Evolutionary conservation across 371 early-diverging fungal genomes (phyloP).

Genomic region (Syncephalastrum racemosum): DNA sequence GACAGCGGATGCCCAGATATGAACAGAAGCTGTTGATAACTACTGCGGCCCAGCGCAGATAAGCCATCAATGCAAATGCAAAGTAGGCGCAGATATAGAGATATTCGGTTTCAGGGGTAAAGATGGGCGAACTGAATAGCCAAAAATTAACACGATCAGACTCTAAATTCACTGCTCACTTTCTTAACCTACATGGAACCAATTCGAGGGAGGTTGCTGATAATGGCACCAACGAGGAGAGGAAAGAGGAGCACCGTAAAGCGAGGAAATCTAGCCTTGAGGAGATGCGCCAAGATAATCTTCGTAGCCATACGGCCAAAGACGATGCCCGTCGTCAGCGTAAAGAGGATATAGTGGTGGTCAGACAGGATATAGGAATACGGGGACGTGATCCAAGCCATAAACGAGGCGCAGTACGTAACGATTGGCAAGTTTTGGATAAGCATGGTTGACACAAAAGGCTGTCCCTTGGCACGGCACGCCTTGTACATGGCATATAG

Average conservation of each 20-base stretch:
- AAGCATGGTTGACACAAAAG: conserved; percentile 61
- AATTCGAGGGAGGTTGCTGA: conserved; percentile 60
- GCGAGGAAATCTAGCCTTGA: conserved; percentile 75
- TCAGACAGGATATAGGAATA: conserved; percentile 63
- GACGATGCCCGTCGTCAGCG: conserved; percentile 72
- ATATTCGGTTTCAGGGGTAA: conserved; percentile 68
- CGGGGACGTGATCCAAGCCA: conserved; percentile 71
- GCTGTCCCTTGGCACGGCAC: conserved; percentile 63
- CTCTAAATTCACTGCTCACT: neutral
- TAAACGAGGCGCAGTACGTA: conserved; percentile 53
- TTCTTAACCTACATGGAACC: conserved; percentile 39
- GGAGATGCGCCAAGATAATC: conserved; percentile 87
- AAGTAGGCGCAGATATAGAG: conserved; percentile 71
- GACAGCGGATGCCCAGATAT: conserved; percentile 81
- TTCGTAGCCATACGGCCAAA: conserved; percentile 90
- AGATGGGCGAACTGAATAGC: conserved; percentile 59
- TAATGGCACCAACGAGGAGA: conserved; percentile 67
- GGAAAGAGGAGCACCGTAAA: conserved; percentile 78
- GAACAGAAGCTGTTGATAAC: conserved; percentile 89
- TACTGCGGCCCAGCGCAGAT: conserved; percentile 81
- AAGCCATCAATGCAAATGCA: conserved; percentile 71
- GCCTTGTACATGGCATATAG: conserved; percentile 66
- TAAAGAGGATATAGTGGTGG: conserved; percentile 72
- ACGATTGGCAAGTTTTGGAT: conserved; percentile 65
- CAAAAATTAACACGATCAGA: neutral